Evolutionary conservation across 805 yeast species (phyloP), one percentile per base, ranked within the genome.

Genomic region (Monosporozyma servazzii): DNA sequence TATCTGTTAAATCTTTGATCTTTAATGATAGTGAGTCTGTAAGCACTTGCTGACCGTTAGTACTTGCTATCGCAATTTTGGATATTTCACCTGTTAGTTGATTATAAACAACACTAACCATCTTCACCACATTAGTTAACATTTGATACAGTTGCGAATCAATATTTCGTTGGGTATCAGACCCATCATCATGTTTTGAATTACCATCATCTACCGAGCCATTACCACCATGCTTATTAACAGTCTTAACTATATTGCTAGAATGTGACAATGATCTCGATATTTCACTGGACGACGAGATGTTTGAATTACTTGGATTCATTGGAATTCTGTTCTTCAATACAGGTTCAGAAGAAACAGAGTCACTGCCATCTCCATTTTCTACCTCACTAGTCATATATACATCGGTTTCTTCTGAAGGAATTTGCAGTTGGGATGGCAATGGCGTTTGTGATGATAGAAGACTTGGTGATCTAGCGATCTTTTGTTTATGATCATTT

Each of bases 31-130:
- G 51, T 29, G 57, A 55, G 44, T 58, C 65, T 4, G 63, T 56
- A 33, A 76, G 61, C 7, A 74, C 66, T 48, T 64, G 67, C 23
- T 69, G 71, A 27, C 64, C 64, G 52, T 60, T 65, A 4, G 83
- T 76, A 50, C 75, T 70, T 2, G 74, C 80, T 20, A 79, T 69
- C 0, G 89, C 88, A 58, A 81, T 79, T 56, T 79, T 79, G 15
- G 82, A 74, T 46, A 85, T 80, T 0, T 86, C 87, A 52, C 76
- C 72, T 30, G 83, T 86, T 49, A 88, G 68, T 59, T 86, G 91
- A 29, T 83, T 76, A 58, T 85, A 83, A 2, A 88, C 95, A n/a
- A 78, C 78, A 58, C 81, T 86, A 1, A 96, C 90, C 50, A 85
- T 77, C 15, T 74, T 64, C 2, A 86, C 77, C 1, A 90, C 88